These are phyloP conservation scores for Rhizopogon vinicolor DNA, from an alignment of 768 basidiomycete species.

Conservation along the genomic window DNA sequence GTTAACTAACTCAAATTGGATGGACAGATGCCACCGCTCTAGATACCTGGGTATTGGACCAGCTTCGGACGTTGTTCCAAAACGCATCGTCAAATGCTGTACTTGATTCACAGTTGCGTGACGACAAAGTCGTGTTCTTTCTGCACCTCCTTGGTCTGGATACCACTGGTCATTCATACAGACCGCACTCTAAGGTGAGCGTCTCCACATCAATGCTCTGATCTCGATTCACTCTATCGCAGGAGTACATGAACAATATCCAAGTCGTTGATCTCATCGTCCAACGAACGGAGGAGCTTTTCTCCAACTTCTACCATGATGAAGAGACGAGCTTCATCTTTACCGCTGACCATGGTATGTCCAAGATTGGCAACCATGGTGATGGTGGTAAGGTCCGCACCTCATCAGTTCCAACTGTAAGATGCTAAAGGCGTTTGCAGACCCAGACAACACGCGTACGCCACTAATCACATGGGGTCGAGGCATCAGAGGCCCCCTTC, in stretches of 20 bases:
- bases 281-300: slow-evolving; percentile 53
- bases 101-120: slow-evolving; percentile 48
- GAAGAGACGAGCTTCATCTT: slow-evolving; percentile 72
- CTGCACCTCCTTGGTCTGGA: slow-evolving; percentile 81
- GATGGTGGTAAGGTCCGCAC: slow-evolving; percentile 59
- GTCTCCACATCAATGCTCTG: neutral
- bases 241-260: slow-evolving; percentile 89
- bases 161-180: slow-evolving; percentile 82
- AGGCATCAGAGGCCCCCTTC: slow-evolving; percentile 67
- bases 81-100: slow-evolving; percentile 54
- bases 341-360: slow-evolving; percentile 92
- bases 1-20: neutral
- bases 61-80: slow-evolving; percentile 53
- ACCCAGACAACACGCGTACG: slow-evolving; percentile 85
- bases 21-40: slow-evolving; percentile 65
- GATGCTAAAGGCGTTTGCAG: slow-evolving; percentile 31
- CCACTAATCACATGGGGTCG: slow-evolving; percentile 82
- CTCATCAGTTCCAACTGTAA: neutral
- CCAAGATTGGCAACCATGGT: slow-evolving; percentile 82
- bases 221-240: neutral
- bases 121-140: slow-evolving; percentile 70
- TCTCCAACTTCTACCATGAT: slow-evolving; percentile 62
- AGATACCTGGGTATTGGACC: slow-evolving; percentile 77
- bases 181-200: slow-evolving; percentile 69
- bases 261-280: slow-evolving; percentile 75